A percentile compares a stretch with the other conserved stretches of the same genome.
Evolutionary conservation across 2,329 filamentous ascomycete genomes (phyloP).

Genomic region (Trichoderma koningii): DNA sequence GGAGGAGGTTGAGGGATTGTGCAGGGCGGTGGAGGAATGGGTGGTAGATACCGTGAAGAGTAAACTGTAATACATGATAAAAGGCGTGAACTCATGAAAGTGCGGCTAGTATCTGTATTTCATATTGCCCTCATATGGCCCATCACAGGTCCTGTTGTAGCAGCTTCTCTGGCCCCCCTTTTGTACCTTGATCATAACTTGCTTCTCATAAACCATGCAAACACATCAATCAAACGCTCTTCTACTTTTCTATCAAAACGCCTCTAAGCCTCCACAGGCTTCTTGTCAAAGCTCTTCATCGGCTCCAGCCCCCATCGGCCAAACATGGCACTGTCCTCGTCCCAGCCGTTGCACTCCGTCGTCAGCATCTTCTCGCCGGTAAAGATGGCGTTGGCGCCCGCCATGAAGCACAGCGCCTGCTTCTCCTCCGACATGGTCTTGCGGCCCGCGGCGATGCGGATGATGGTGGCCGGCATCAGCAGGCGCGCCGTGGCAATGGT

Average conservation of each 20-base stretch:
- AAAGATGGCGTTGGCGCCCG: conserved; percentile 91
- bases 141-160: neutral
- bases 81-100: neutral
- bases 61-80: conserved; percentile 12
- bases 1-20: conserved; percentile 57
- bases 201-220: neutral
- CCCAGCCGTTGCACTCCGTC: conserved; percentile 88
- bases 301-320: conserved; percentile 77
- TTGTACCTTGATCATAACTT: neutral
- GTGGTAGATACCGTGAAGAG: conserved; percentile 28
- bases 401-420: conserved; percentile 86
- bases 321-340: conserved; percentile 84
- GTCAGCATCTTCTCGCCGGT: conserved; percentile 96
- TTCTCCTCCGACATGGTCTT: conserved; percentile 86
- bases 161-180: neutral
- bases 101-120: neutral
- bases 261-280: conserved; percentile 32
- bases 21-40: conserved; percentile 54
- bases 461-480: conserved; percentile 82
- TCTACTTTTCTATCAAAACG: neutral
- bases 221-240: neutral
- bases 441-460: conserved; percentile 81
- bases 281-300: conserved; percentile 61
- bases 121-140: neutral
- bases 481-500: conserved; percentile 83